Evolutionary conservation across 352 stramenopile species (phyloP), one percentile per base, ranked within the genome.

Genomic region (Nothophytophthora sp.): DNA sequence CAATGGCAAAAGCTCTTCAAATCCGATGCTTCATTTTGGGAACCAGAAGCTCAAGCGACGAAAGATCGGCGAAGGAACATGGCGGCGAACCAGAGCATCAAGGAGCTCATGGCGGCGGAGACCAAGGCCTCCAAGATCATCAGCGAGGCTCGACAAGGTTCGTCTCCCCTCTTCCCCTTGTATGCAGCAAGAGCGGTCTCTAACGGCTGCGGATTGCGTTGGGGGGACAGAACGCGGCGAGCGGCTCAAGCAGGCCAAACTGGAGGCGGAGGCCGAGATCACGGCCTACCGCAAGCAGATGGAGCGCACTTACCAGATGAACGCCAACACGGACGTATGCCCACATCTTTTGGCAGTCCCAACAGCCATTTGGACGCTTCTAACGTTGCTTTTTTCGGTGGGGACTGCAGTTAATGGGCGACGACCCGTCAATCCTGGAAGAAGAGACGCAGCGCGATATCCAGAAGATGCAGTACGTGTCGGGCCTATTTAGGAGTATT

Each of bases 41-140:
- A 48, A 48, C 13, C 3, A 4, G 29, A 30, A 11, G 36, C 12
- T 3, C 30, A 15, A 38, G 43, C 10, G 23, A 3, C 2, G 30
- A 64, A 59, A 61, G 48, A 64, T 55, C 54, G 55, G 20, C 34
- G 19, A 5, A 19, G 38, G 15, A 67, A 55, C 2, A 95, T 95
- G 84, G 79, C 84, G 35, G 76, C 76, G 56, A 91, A 95, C 64
- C 76, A 92, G 61, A 92, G 84, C 62, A 95, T 92, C 55, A 91
- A 96, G 69, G 86, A 96, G 79, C 78, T 96, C 29, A 92, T 94
- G 74, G 81, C 84, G 40, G 86, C 86, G 49, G 86, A 96, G 76
- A 90, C 76, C 39, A 96, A 94, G 75, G 84, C 86, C n/a, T 93
- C 82, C 52, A 89, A 92, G 62, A 91, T 96, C 69, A 92, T 96